A percentile compares a stretch with the other conserved stretches of the same genome.
Conservation (phyloP, 2,329 filamentous ascomycete genomes). For the Fusarium longipes region DNA sequence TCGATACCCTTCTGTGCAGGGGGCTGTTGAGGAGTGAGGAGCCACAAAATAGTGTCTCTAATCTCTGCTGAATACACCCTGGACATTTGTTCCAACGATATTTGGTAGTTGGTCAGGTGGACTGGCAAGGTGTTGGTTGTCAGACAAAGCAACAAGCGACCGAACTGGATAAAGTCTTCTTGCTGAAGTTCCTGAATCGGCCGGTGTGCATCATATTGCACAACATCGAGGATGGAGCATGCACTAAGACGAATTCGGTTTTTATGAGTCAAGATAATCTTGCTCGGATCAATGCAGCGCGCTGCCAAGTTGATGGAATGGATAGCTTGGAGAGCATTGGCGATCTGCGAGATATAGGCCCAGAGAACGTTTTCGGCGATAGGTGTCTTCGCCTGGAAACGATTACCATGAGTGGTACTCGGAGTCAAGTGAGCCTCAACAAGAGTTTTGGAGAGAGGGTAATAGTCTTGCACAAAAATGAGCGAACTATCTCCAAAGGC, state of each 20-base stretch:
- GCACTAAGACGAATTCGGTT: conserved; percentile 89
- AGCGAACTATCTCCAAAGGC: conserved; percentile 95
- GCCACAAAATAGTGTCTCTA: conserved; percentile 83
- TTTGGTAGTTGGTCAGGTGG: conserved; percentile 70
- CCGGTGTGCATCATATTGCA: conserved; percentile 79
- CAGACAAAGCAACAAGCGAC: conserved; percentile 84
- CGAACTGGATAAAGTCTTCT: conserved; percentile 87
- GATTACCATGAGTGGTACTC: conserved; percentile 55
- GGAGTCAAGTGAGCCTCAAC: conserved; percentile 79
- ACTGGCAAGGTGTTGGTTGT: conserved; percentile 73
- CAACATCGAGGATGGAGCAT: conserved; percentile 89
- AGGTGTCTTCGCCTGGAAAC: conserved; percentile 58
- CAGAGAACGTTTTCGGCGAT: conserved; percentile 82
- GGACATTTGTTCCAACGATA: conserved; percentile 79
- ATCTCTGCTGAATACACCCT: conserved; percentile 82
- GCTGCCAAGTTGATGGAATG: conserved; percentile 85
- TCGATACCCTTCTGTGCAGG: conserved; percentile 76
- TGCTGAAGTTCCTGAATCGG: conserved; percentile 82
- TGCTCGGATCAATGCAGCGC: conserved; percentile 85
- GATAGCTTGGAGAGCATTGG: conserved; percentile 87
- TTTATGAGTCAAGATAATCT: conserved; percentile 90
- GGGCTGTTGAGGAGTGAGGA: conserved; percentile 74
- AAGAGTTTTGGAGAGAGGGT: conserved; percentile 89
- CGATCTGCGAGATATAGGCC: conserved; percentile 92
- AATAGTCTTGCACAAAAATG: conserved; percentile 93